A percentile compares a stretch with the other conserved stretches of the same genome.
Evolutionary conservation across 768 basidiomycete species (phyloP).

Genomic region (Filobasidium floriforme): DNA sequence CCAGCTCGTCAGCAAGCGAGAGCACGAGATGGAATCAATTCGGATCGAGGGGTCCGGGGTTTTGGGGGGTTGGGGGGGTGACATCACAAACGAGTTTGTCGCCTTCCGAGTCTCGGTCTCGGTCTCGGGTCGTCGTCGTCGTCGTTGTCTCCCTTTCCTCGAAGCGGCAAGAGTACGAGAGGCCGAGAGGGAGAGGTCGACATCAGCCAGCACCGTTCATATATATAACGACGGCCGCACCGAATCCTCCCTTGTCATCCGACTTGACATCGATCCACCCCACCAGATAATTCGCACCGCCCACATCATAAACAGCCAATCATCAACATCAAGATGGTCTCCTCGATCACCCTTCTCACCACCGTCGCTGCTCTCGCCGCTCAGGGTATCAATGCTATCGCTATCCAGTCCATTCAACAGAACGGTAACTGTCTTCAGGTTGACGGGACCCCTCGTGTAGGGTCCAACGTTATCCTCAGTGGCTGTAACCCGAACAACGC

Average conservation of each 20-base stretch:
- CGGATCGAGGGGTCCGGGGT: too few species aligned
- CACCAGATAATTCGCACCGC: not conserved
- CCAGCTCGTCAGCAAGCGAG: too few species aligned
- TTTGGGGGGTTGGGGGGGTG: too few species aligned
- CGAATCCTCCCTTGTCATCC: not conserved
- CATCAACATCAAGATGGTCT: constrained; percentile 10
- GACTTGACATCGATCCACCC: not conserved
- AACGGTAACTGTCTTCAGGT: constrained; percentile 27
- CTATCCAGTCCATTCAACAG: constrained; percentile 24
- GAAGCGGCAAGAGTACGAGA: too few species aligned
- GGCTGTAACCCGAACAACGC: constrained; percentile 25
- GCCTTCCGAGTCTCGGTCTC: too few species aligned
- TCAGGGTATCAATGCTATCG: constrained; percentile 15
- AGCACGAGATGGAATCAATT: too few species aligned
- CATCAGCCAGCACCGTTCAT: too few species aligned
- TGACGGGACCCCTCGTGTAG: constrained; percentile 18
- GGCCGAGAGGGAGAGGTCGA: too few species aligned
- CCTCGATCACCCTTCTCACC: constrained; percentile 12
- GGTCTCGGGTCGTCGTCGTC: too few species aligned
- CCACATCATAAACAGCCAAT: not conserved
- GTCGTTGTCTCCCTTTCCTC: too few species aligned
- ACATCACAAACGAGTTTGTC: too few species aligned
- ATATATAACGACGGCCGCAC: not conserved
- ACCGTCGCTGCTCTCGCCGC: constrained; percentile 23
- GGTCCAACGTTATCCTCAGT: constrained; percentile 20